Base-by-base conservation (phyloP, 2,329 filamentous ascomycete species). In the Penicillium sp. region DNA sequence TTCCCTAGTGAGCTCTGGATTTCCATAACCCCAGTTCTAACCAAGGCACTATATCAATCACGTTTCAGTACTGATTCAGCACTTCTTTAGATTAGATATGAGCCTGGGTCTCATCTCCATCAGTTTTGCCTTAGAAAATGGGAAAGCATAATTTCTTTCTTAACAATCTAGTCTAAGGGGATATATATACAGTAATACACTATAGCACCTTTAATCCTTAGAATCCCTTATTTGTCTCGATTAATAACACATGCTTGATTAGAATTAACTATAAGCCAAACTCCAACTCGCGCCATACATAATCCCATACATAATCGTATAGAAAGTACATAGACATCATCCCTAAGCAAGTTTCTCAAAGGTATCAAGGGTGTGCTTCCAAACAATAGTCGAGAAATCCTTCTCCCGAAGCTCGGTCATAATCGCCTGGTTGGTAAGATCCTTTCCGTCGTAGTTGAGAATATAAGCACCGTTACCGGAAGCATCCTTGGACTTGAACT, bases 361-460 rank as follows among this genome's bases (percentile, higher is more conserved):
- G 7, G 23, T 54, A 23, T 9, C 43, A 7, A 37, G 19, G 9
- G 51, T 54, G 16, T 54, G 51, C 9, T 54, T 47, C 51, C 51
- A 54, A 29, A 54, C 44, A 48, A 37, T 54, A 10, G 16, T 14
- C 1, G 51, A 44, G 43, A 54, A 42, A 4, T 25, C 31, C 43
- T 54, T 42, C 25, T 39, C 33, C 4, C 43, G 43, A 10, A 54
- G n/a, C 44, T 54, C 13, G 4, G 29, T 25, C 43, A 54, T 54
- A 6, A 54, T n/a, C 10, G 29, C 23, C n/a, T 54, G 3, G 16
- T 54, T 54, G 31, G 51, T 54, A 2, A n/a, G 3, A 31, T 54
- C 51, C 23, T 54, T 54, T 27, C 51, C 51, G 29, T 54, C 25
- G 21, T 54, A 21, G 13, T 54, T 48, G 1, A 54, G 33, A n/a